Evolutionary conservation across 164 flowering plant genomes (phyloP), one percentile per base, ranked within the genome.

Genomic region (Sextonia rubra): DNA sequence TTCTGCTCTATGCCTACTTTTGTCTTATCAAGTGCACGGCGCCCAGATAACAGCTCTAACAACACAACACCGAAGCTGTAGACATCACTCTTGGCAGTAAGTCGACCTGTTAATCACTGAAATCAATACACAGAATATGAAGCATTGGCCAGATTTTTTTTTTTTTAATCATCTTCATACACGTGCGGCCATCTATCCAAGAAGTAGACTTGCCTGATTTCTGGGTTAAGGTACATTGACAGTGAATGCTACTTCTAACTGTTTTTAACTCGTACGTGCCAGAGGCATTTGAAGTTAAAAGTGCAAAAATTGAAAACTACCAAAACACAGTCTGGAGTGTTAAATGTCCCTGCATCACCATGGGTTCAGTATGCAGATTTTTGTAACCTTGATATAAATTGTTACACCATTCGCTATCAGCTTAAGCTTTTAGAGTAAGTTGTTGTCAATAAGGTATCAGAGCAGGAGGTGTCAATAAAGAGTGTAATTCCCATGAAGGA

Each of bases 11-110:
- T 73, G 3, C 85, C 85, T 18, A 48, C 48, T 80, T 76, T 85
- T 63, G 81, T 60, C 72, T 82, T 83, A 15, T 88, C 94, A 20
- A 85, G 76, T 2, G 88, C 87, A 12, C 80, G 82, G 8, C 90
- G 88, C 11, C 94, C 94, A 1, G 91, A 76, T 4, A 90, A 72
- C 11, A 90, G 81, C 72, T 90, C 94, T 52, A 90, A 67, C 72
- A 90, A 71, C 74, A 90, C 94, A 24, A 90, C 88, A 11, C 94
- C 92, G 70, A 90, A 90, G 76, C 94, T 85, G 74, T 86, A 89
- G 4, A 85, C 89, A 61, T 85, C 90, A 65, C 88, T 80, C 65
- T 77, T 89, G 60, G 83, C 79, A 26, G 87, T 81, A 70, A 85
- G 77, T 55, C 86, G 82, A 73, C 91, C 92, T 88, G 89, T 66